Evolutionary conservation across 192 early-diverging fungal species (phyloP).

Genomic region (Coemansia guatemalensis): DNA sequence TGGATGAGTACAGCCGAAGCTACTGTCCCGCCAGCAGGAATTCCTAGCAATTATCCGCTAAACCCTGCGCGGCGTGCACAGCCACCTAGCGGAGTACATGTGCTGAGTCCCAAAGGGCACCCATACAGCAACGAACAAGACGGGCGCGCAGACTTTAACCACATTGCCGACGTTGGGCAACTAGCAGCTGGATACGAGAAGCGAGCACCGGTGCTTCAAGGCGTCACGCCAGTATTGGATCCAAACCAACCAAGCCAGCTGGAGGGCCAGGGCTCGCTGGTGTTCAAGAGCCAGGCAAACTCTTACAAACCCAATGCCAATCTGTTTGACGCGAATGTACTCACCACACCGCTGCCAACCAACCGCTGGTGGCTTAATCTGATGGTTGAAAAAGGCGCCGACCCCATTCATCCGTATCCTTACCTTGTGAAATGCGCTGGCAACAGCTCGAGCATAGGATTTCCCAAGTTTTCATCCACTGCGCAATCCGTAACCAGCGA

Average conservation of each 20-base stretch:
- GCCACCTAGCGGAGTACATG: slow-evolving; percentile 43
- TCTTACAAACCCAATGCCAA: slow-evolving; percentile 33
- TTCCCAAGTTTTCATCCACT: slow-evolving; percentile 26
- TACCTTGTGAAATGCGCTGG: slow-evolving; percentile 39
- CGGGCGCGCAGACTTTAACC: slow-evolving; percentile 23
- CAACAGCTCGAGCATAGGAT: slow-evolving; percentile 31
- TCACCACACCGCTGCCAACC: slow-evolving; percentile 35
- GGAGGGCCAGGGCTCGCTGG: slow-evolving; percentile 12
- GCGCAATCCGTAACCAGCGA: slow-evolving; percentile 23
- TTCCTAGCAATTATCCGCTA: slow-evolving; percentile 14
- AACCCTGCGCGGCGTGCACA: slow-evolving; percentile 25
- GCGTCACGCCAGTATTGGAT: slow-evolving; percentile 35
- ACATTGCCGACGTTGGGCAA: neutral
- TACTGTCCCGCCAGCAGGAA: slow-evolving; percentile 20
- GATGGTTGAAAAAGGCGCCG: slow-evolving; percentile 30
- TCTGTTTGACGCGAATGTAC: slow-evolving; percentile 20
- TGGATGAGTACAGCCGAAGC: slow-evolving; percentile 35
- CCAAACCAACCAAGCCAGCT: slow-evolving; percentile 38
- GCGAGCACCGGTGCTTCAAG: slow-evolving; percentile 17
- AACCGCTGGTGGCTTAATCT: slow-evolving; percentile 58
- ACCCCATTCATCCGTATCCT: slow-evolving; percentile 53
- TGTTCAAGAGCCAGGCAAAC: slow-evolving; percentile 9
- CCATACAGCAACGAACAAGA: slow-evolving; percentile 20
- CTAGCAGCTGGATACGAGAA: slow-evolving; percentile 28
- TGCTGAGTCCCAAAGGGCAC: slow-evolving; percentile 34